Evolutionary conservation across 2,329 filamentous ascomycete genomes (phyloP).

Genomic region (Exophiala calicioides): DNA sequence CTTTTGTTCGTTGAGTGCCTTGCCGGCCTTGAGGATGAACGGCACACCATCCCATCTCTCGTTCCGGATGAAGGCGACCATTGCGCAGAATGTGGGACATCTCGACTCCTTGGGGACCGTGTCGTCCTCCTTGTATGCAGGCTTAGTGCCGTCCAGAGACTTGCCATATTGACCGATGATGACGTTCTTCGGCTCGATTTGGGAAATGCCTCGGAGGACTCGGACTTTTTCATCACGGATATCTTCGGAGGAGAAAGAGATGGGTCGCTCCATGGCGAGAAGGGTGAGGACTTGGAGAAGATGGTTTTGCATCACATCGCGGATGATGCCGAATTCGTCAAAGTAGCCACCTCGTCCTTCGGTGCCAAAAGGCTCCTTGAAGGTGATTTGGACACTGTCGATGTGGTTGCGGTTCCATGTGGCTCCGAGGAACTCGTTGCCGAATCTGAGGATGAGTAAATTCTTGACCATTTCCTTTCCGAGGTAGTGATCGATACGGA

Average conservation of each 20-base stretch:
- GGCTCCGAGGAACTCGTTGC: constrained; percentile 96
- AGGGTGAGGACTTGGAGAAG: constrained; percentile 93
- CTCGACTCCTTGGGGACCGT: constrained; percentile 96
- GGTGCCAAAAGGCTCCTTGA: constrained; percentile 99
- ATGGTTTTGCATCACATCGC: constrained; percentile 99
- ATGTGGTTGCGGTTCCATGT: constrained; percentile 99
- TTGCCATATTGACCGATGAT: constrained; percentile 99
- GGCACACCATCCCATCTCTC: constrained; percentile 99
- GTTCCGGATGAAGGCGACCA: constrained; percentile 99
- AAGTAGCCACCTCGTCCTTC: constrained; percentile 98
- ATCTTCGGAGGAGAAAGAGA: constrained; percentile 97
- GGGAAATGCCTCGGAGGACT: constrained; percentile 86
- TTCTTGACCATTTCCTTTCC: constrained; percentile 99
- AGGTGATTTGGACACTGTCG: constrained; percentile 98
- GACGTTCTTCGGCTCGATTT: constrained; percentile 98
- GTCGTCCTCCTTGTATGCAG: constrained; percentile 97
- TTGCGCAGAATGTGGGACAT: constrained; percentile 96
- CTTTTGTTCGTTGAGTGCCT: constrained; percentile 99
- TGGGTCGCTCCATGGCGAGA: constrained; percentile 95
- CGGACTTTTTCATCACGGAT: constrained; percentile 98
- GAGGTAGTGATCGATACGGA: constrained; percentile 98
- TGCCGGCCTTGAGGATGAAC: constrained; percentile 99
- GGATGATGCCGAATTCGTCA: constrained; percentile 98
- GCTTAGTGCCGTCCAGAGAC: constrained; percentile 93
- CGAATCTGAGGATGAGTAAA: constrained; percentile 94